Evolutionary conservation across 495 filamentous ascomycete genomes (phyloP), one percentile per base, ranked within the genome.

Genomic region (Aspergillus bertholletiae): DNA sequence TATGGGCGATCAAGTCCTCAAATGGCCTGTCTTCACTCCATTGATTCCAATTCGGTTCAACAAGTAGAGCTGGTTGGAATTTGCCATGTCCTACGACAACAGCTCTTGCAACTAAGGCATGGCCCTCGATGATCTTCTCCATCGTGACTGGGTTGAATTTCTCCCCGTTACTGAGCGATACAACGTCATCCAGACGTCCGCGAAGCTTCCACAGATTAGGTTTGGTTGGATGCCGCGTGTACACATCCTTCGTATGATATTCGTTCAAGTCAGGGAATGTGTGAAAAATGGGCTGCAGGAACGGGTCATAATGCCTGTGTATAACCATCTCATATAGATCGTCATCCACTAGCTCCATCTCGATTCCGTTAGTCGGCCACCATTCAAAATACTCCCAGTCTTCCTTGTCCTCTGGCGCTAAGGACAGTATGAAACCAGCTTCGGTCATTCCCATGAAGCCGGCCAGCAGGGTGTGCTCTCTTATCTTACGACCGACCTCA

Each of bases 151-250:
- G 84, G 59, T 85, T 85, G 3, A 83, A 58, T 63, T 86, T 88
- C 63, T 87, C 82, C 23, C 83, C 84, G 62, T 80, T 87, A 15
- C 72, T 76, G 52, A 87, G 78, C 2, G 86, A 82, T 47, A 88
- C 80, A 44, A 86, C 69, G 62, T 85, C 84, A 57, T 88, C 85
- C 2, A 66, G 57, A 12, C 85, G 74, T 7, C 82, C 80, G 18
- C 62, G 56, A 50, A 79, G 81, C n/a, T 66, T 64, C 82, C 80
- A 87, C 32, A 76, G 60, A 30, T 77, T 57, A 0, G 72, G 63
- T 21, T 74, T 56, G 0, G 71, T 73, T 0, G 81, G 78, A 55
- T 85, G 82, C 15, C 64, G 72, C 21, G 62, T 62, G 58, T 74
- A 88, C n/a, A 87, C 65, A 61, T 87, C 84, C 39, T 79, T 78